Base-by-base conservation (phyloP, 345 rosid species). In the Rhizophora apiculata region DNA sequence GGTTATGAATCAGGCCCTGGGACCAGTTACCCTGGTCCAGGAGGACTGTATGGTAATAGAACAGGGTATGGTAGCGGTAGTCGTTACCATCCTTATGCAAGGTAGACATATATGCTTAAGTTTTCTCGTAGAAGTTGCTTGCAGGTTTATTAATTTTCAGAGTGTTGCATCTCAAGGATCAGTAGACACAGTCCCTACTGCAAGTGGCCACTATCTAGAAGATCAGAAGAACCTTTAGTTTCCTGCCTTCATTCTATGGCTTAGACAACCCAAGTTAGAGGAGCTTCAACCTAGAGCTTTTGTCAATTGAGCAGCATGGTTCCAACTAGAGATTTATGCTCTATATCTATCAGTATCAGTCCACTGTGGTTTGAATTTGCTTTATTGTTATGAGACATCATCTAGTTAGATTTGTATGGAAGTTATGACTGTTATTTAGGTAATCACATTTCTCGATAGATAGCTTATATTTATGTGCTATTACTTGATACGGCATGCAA, bases 41-140 rank as follows among this genome's bases (percentile, higher is more conserved):
- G 69, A 62, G 68, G 69, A 16, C 16, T 63, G 4, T 76, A 71
- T 67, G 72, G 72, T 67, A 68, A 61, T 63, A 71, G 72, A 55
- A 29, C 72, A 48, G 76, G 80, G 48, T 71, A 67, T 20, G 62
- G 72, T 39, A 67, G 78, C 70, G 52, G 72, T 71, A 71, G 72
- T 58, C 72, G 80, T 13, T 67, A 67, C 26, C 80, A 71, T 76
- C 80, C 76, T 53, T 71, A 76, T 6, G 60, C 75, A 62, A 76
- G 79, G 57, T 76, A 76, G 79, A 71, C 32, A 56, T 56, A 53
- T 20, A 6, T 21, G 74, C 51, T 63, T 75, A 75, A 64, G 71
- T 59, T 49, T 65, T 54, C 48, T 68, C 71, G 27, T 76, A 65
- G 75, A 76, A 66, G 79, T 71, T 71, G 64, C 68, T 27, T 10